Conservation (phyloP, 768 basidiomycete species). For the Tephrocybe sp. region DNA sequence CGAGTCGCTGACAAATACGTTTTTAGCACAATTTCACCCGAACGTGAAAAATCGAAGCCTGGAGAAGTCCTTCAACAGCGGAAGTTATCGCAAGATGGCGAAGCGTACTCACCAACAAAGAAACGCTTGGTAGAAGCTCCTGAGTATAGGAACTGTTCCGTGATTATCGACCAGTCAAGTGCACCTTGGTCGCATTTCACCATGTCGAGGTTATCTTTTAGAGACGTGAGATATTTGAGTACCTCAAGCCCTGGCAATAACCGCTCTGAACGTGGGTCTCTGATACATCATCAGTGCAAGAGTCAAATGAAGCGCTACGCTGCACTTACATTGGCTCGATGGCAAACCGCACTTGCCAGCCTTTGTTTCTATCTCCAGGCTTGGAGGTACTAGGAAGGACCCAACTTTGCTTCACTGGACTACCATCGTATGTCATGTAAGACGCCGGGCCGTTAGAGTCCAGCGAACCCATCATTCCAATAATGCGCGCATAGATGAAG, state of each 20-base stretch:
- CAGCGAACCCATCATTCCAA: constrained; percentile 28
- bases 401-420: constrained; percentile 32
- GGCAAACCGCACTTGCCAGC: constrained; percentile 28
- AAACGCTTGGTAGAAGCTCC: constrained; percentile 23
- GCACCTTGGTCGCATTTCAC: constrained; percentile 20
- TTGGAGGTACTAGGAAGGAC: constrained; percentile 22
- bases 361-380: constrained; percentile 10
- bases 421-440: constrained; percentile 30
- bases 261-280: constrained; percentile 25
- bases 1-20: too few species aligned
- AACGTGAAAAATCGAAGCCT: constrained; percentile 29
- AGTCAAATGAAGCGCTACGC: background rate
- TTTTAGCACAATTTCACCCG: constrained; percentile 25
- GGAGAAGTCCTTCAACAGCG: background rate
- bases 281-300: constrained; percentile 10
- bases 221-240: constrained; percentile 25
- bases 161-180: constrained; percentile 25
- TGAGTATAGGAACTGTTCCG: constrained; percentile 27
- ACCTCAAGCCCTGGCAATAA: constrained; percentile 23
- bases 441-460: constrained; percentile 19
- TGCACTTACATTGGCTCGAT: constrained; percentile 29
- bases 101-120: constrained; percentile 25
- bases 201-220: constrained; percentile 24
- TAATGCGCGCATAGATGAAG: constrained; percentile 27
- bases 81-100: background rate